A percentile compares a stretch with the other conserved stretches of the same genome.
phyloP scores from a whole-genome alignment of 176 grass and related monocot genomes.

The Rhipidocladum racemiflorum region DNA sequence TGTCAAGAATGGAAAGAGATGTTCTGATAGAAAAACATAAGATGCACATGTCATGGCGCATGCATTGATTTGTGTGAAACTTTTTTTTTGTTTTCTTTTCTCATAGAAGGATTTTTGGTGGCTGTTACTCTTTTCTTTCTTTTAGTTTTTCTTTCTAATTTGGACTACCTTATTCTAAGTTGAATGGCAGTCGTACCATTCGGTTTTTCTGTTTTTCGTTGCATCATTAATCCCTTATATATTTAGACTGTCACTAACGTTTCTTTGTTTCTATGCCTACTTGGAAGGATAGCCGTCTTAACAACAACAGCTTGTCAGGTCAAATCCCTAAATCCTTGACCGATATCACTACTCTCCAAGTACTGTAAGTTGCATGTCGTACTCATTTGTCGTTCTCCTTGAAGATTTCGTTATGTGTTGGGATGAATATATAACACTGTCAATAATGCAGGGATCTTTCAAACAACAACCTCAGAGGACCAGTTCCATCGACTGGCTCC shows the following conservation, averaged over 20 bases:
- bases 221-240: conserved; percentile 10
- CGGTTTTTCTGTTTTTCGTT: background rate
- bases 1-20: conserved; percentile 24
- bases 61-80: background rate
- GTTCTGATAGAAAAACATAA: background rate
- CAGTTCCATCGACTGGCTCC: conserved; percentile 63
- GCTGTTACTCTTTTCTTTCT: conserved; percentile 6
- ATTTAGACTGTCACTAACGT: conserved; percentile 15
- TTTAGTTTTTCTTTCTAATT: background rate
- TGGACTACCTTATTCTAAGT: conserved; percentile 10
- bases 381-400: conserved; percentile 4
- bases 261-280: conserved; percentile 32
- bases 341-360: conserved; percentile 63
- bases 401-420: conserved; percentile 18
- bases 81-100: conserved; percentile 3
- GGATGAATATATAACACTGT: conserved; percentile 20
- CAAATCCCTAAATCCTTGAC: conserved; percentile 59
- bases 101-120: background rate
- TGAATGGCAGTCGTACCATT: background rate
- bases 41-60: conserved; percentile 6
- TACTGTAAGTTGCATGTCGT: conserved; percentile 61
- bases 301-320: conserved; percentile 65
- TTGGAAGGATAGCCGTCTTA: conserved; percentile 73
- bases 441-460: conserved; percentile 63
- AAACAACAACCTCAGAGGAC: conserved; percentile 62